Evolutionary conservation across 371 early-diverging fungal genomes (phyloP).

Genomic region (Cokeromyces recurvatus): DNA sequence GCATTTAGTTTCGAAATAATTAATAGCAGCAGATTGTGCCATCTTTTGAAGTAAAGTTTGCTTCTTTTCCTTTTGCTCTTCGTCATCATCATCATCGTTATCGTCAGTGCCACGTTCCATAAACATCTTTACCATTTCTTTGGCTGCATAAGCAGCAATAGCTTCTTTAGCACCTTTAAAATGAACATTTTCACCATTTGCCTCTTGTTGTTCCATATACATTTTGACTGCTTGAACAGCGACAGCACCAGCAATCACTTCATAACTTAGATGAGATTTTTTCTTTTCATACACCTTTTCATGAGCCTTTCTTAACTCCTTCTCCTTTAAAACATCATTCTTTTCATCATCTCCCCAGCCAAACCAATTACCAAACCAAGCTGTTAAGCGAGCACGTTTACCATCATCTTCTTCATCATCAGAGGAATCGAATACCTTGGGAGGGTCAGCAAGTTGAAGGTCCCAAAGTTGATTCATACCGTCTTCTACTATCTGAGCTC

Average conservation of each 20-base stretch:
- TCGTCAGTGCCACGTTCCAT: constrained; percentile 24
- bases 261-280: constrained; percentile 39
- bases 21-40: constrained; percentile 22
- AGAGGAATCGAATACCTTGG: constrained; percentile 28
- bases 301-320: constrained; percentile 34
- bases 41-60: constrained; percentile 19
- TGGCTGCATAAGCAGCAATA: constrained; percentile 48
- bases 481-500: constrained; percentile 22
- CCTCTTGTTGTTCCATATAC: constrained; percentile 40
- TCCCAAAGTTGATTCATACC: constrained; percentile 35
- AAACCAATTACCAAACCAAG: constrained; percentile 44
- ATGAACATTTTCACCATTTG: constrained; percentile 27
- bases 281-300: constrained; percentile 41
- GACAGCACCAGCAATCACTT: constrained; percentile 58
- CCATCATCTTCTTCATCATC: constrained; percentile 38
- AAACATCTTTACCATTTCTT: constrained; percentile 32
- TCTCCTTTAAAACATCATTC: constrained; percentile 26
- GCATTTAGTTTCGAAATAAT: constrained; percentile 18
- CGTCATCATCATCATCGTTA: constrained; percentile 22
- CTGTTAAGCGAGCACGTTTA: constrained; percentile 30
- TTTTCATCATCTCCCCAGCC: constrained; percentile 33
- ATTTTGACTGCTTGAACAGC: constrained; percentile 53
- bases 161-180: constrained; percentile 46
- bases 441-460: constrained; percentile 37
- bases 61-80: constrained; percentile 20